These are phyloP conservation scores for Phytopythium montanum DNA, from an alignment of 352 stramenopile species.

Conservation along the genomic window DNA sequence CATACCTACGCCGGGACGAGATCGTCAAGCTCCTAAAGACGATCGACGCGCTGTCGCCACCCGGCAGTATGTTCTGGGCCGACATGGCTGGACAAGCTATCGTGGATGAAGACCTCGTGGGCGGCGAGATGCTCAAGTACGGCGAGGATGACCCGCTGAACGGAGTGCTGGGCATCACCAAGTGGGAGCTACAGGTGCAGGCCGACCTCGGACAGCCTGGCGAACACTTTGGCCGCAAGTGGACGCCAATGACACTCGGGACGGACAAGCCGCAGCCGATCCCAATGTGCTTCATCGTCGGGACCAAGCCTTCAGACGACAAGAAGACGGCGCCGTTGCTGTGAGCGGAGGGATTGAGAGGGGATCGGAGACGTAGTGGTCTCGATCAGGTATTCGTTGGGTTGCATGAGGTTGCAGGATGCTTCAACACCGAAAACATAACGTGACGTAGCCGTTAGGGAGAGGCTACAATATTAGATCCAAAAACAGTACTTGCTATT, in stretches of 20 bases:
- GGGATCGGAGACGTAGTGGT: too few relatives aligned
- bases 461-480: too few relatives aligned
- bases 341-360: neutral
- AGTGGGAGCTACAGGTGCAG: slow-evolving; percentile 39
- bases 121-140: slow-evolving; percentile 32
- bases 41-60: slow-evolving; percentile 44
- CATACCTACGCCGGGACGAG: slow-evolving; percentile 33
- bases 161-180: slow-evolving; percentile 29
- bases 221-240: slow-evolving; percentile 40
- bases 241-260: slow-evolving; percentile 20
- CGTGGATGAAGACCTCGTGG: slow-evolving; percentile 13
- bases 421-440: too few relatives aligned
- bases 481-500: too few relatives aligned
- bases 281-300: slow-evolving; percentile 2
- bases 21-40: slow-evolving; percentile 48
- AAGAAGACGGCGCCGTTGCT: slow-evolving; percentile 2
- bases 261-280: neutral
- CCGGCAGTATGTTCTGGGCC: slow-evolving; percentile 41
- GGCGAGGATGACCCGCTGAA: slow-evolving; percentile 41
- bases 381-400: too few relatives aligned
- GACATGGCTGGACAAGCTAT: slow-evolving; percentile 29
- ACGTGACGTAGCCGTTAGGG: too few relatives aligned
- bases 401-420: too few relatives aligned
- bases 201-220: slow-evolving; percentile 17
- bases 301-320: slow-evolving; percentile 4